Conservation (phyloP, 1,139 yeast species). For the Candida smagusa region DNA sequence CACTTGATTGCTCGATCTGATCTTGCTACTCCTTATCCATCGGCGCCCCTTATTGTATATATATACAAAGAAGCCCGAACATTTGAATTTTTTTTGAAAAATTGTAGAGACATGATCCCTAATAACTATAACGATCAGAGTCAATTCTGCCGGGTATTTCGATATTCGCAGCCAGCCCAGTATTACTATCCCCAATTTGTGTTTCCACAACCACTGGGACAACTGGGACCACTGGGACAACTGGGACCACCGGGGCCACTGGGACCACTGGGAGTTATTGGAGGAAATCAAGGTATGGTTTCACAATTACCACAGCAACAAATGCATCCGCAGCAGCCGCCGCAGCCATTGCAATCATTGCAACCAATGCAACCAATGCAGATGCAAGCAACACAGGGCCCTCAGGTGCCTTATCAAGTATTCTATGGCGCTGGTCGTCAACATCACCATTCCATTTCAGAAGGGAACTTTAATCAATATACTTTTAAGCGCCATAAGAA, state of each 20-base stretch:
- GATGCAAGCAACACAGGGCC: no score
- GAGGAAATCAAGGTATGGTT: not conserved
- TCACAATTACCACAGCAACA: not conserved
- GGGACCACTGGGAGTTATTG: no score
- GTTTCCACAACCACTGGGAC: not conserved
- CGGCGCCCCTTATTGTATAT: slow-evolving; percentile 3
- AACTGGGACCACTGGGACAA: no score
- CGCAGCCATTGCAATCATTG: not conserved
- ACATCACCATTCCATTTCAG: no score
- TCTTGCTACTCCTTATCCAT: slow-evolving; percentile 5
- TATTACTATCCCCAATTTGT: not conserved
- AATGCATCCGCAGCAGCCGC: not conserved
- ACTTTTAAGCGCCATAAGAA: slow-evolving; percentile 8
- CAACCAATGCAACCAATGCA: not conserved
- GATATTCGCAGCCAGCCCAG: not conserved
- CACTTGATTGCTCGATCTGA: slow-evolving; percentile 5
- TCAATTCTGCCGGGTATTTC: not conserved
- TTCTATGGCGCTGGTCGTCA: no score
- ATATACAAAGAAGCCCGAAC: not conserved
- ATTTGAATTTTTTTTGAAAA: no score
- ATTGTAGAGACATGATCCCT: not conserved
- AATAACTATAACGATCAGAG: not conserved
- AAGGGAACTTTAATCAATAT: slow-evolving; percentile 1
- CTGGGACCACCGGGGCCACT: no score
- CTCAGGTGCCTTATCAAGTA: no score